phyloP scores from a whole-genome alignment of 768 basidiomycete species.

The Agaricus subrufescens region DNA sequence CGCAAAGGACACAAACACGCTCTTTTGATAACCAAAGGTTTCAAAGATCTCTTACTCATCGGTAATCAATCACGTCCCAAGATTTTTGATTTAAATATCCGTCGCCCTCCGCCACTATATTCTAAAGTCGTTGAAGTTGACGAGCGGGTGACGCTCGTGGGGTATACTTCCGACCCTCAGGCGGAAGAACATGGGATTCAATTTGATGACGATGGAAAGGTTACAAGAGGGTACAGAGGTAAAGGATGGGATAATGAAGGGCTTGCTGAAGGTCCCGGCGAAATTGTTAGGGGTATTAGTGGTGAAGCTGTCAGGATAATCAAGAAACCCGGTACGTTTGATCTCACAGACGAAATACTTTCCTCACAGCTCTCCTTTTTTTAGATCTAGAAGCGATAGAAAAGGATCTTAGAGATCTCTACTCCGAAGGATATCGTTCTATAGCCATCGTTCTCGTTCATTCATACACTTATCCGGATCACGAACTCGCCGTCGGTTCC shows the following conservation, averaged over 20 bases:
- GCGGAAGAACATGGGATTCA: conserved; percentile 71
- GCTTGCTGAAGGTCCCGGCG: conserved; percentile 73
- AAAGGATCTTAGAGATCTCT: conserved; percentile 63
- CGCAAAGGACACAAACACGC: conserved; percentile 92
- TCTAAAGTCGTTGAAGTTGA: conserved; percentile 71
- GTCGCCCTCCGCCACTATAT: conserved; percentile 73
- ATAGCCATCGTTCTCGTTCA: conserved; percentile 88
- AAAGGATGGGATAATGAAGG: conserved; percentile 71
- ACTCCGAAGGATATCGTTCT: conserved; percentile 80
- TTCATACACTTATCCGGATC: conserved; percentile 88
- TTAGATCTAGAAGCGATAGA: conserved; percentile 51
- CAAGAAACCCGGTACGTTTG: conserved; percentile 55
- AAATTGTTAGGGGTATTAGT: conserved; percentile 75
- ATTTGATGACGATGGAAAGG: conserved; percentile 69
- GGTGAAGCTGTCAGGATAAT: conserved; percentile 88
- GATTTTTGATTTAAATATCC: conserved; percentile 93
- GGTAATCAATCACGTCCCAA: conserved; percentile 93
- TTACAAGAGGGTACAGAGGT: conserved; percentile 67
- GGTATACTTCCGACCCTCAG: conserved; percentile 86
- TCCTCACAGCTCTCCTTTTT: conserved; percentile 8
- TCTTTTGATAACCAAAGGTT: conserved; percentile 85
- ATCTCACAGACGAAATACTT: background rate
- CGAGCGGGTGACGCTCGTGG: conserved; percentile 92
- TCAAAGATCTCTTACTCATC: conserved; percentile 87
- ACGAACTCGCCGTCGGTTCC: conserved; percentile 69